These are phyloP conservation scores for Heterotrichella gracilis DNA, from an alignment of 352 stramenopile species.

Conservation along the genomic window DNA sequence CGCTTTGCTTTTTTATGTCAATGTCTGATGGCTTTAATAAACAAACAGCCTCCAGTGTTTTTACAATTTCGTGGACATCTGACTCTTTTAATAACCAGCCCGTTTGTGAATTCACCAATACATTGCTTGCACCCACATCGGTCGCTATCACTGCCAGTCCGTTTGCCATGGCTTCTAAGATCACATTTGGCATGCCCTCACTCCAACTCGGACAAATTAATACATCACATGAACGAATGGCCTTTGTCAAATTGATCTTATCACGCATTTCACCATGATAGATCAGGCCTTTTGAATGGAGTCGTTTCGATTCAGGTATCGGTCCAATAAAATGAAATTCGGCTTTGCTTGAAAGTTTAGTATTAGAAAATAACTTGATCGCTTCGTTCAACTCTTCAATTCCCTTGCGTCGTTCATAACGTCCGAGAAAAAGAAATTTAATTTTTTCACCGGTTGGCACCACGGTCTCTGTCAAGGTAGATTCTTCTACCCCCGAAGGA, in stretches of 20 bases:
- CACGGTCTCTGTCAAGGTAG: neutral
- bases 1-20: neutral
- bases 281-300: neutral
- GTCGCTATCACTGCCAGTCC: neutral
- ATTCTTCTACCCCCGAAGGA: neutral
- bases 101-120: neutral
- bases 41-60: no score
- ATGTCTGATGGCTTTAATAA: no score
- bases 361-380: neutral
- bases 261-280: neutral
- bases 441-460: neutral
- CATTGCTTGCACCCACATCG: neutral
- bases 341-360: neutral
- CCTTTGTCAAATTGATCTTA: neutral
- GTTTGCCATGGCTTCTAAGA: neutral
- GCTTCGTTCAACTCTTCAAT: neutral
- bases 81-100: conserved; percentile 1
- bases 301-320: neutral
- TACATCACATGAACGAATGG: neutral
- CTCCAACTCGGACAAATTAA: conserved; percentile 1
- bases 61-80: no score
- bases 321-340: neutral
- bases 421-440: neutral
- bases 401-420: neutral
- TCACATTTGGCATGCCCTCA: neutral